These are phyloP conservation scores for Ustilago shanxiensis DNA, from an alignment of 1,284 basidiomycete genomes.

Conservation along the genomic window DNA sequence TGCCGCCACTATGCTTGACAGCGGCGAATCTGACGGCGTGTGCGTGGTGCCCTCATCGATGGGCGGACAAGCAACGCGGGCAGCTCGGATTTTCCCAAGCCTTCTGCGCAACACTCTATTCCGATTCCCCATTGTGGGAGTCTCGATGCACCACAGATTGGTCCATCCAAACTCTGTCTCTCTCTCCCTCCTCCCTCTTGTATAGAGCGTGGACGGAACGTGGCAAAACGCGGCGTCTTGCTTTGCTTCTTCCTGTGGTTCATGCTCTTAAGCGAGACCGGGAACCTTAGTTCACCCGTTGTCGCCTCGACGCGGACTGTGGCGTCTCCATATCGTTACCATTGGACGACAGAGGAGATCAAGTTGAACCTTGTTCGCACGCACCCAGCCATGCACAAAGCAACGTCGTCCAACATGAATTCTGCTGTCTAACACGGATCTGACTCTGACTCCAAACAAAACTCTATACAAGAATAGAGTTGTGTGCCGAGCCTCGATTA, in stretches of 20 bases:
- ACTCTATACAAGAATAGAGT: slow-evolving; percentile 3
- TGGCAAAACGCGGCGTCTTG: too few species aligned
- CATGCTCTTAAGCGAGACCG: too few species aligned
- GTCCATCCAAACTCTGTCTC: too few species aligned
- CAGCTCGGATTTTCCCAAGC: slow-evolving; percentile 42
- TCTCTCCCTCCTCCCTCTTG: too few species aligned
- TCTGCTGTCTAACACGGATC: not conserved
- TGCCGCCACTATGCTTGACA: too few species aligned
- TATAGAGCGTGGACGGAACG: too few species aligned
- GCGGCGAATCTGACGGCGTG: too few species aligned
- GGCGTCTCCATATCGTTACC: not conserved
- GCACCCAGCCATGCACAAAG: not conserved
- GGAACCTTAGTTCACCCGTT: too few species aligned
- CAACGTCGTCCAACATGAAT: not conserved
- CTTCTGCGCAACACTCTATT: slow-evolving; percentile 2
- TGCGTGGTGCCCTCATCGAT: slow-evolving; percentile 2
- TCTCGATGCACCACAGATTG: slow-evolving; percentile 9
- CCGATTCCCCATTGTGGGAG: not conserved
- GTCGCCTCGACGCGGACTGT: not conserved
- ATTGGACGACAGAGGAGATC: not conserved
- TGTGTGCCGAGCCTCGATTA: not conserved
- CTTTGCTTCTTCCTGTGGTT: too few species aligned
- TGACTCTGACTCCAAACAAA: slow-evolving; percentile 7
- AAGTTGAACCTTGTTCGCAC: not conserved
- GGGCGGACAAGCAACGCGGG: slow-evolving; percentile 19